Evolutionary conservation across 2,329 filamentous ascomycete genomes (phyloP).

Genomic region (Phaeosphaeriaceae sp.): DNA sequence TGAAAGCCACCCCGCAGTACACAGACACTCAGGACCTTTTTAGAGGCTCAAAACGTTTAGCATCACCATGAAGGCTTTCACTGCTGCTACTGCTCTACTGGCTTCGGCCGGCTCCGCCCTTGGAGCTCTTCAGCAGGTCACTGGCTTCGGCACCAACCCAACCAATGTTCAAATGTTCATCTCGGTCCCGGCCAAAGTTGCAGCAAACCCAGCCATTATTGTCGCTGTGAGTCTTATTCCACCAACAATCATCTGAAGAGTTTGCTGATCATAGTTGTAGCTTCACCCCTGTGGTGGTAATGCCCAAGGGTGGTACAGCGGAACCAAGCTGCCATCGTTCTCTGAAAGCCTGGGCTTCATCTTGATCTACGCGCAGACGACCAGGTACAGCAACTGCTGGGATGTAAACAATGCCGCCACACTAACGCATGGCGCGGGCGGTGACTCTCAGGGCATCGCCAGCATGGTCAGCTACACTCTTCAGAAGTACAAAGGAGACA

Average conservation of each 20-base stretch:
- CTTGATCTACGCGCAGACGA: constrained; percentile 62
- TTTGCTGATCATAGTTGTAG: constrained; percentile 8
- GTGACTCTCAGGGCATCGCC: constrained; percentile 62
- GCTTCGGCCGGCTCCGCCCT: constrained; percentile 12
- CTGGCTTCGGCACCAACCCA: constrained; percentile 50
- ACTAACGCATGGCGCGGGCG: constrained; percentile 62
- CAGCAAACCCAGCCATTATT: constrained; percentile 57
- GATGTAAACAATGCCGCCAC: constrained; percentile 62
- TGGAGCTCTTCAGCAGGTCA: constrained; percentile 42
- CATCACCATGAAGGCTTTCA: constrained; percentile 14
- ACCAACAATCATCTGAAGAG: constrained; percentile 2
- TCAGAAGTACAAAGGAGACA: constrained; percentile 58
- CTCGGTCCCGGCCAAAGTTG: constrained; percentile 52
- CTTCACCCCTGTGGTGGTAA: constrained; percentile 38
- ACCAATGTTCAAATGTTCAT: constrained; percentile 61
- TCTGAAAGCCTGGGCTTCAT: constrained; percentile 64
- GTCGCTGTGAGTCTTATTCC: constrained; percentile 57
- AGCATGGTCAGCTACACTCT: constrained; percentile 66
- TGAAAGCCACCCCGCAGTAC: constrained; percentile 1
- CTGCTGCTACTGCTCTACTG: constrained; percentile 6
- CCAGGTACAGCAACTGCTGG: constrained; percentile 61
- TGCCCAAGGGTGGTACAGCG: constrained; percentile 45
- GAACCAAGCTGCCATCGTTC: constrained; percentile 40
- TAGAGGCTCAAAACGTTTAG: constrained; percentile 2
- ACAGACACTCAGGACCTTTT: constrained; percentile 3